Percentiles rank a stretch among this genome's conserved stretches.
Conservation (phyloP, 169 alveolate genomes). For the Eimeria praecox region DNA sequence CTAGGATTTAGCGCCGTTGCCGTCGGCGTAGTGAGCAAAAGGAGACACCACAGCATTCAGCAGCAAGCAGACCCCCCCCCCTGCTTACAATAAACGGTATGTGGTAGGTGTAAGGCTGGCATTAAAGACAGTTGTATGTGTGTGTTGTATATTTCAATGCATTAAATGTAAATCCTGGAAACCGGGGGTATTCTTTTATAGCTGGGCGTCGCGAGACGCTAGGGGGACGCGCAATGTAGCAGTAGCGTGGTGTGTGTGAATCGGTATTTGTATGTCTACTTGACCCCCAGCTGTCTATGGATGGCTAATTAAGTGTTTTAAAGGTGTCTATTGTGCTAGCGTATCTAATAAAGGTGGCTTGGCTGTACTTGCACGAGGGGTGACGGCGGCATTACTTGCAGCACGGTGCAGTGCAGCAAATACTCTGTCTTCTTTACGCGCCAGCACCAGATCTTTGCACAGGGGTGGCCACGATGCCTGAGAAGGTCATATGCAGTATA, state of each 20-base stretch:
- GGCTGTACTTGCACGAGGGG: too few species aligned
- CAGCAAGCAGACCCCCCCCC: neutral
- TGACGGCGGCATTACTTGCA: neutral
- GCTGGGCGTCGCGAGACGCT: neutral
- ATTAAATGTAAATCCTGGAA: neutral
- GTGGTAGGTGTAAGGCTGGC: neutral
- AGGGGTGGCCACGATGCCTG: too few species aligned
- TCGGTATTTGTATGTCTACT: neutral
- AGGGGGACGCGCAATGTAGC: neutral
- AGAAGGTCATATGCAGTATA: too few species aligned
- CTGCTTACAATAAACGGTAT: neutral
- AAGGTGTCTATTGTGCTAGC: neutral
- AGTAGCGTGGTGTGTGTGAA: neutral
- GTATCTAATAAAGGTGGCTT: neutral
- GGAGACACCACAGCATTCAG: conserved; percentile 18
- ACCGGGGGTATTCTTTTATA: neutral
- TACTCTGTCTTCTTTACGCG: too few species aligned
- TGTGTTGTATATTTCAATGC: neutral
- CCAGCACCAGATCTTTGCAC: too few species aligned
- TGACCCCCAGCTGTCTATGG: neutral
- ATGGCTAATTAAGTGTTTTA: neutral
- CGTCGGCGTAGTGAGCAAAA: neutral
- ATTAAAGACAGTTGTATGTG: neutral
- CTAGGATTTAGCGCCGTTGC: neutral
- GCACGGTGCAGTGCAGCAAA: neutral